phyloP scores from a whole-genome alignment of 2,329 filamentous ascomycete genomes.

The Tolypocladium amazonense region DNA sequence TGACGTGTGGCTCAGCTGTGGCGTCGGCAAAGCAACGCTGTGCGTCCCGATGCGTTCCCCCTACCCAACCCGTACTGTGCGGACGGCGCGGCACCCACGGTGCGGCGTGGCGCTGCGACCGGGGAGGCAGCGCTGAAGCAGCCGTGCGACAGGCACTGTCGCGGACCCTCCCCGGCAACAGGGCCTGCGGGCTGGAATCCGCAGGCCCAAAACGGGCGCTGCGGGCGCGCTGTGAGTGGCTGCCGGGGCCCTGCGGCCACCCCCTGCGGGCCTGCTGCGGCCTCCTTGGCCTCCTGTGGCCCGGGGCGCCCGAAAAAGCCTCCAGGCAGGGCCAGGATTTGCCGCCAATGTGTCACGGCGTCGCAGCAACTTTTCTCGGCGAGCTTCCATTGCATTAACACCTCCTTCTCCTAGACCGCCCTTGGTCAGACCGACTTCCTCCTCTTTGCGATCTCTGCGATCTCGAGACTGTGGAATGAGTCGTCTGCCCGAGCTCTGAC shows the following conservation, averaged over 20 bases:
- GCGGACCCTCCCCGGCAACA: neutral
- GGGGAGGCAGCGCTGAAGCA: neutral
- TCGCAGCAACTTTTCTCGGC: neutral
- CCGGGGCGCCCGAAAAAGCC: neutral
- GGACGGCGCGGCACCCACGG: neutral
- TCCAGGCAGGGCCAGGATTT: neutral
- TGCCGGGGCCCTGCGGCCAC: slow-evolving; percentile 5
- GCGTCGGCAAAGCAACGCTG: slow-evolving; percentile 1
- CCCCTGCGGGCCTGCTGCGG: neutral
- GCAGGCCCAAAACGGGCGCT: neutral
- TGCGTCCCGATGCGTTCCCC: neutral
- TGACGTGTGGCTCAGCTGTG: slow-evolving; percentile 1
- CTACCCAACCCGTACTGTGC: slow-evolving; percentile 4
- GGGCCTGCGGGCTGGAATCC: neutral
- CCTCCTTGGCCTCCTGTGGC: neutral
- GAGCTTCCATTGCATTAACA: slow-evolving; percentile 1
- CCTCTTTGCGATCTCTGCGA: slow-evolving; percentile 25
- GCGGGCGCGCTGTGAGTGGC: slow-evolving; percentile 9
- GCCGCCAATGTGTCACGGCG: neutral
- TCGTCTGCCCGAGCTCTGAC: slow-evolving; percentile 10
- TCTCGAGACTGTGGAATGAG: slow-evolving; percentile 22
- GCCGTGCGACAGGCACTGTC: slow-evolving; percentile 1
- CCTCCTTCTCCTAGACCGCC: neutral
- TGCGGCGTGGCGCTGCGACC: neutral
- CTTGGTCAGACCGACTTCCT: slow-evolving; percentile 24